Base-by-base conservation (phyloP, 2,329 filamentous ascomycete species). In the Pezicula neosporulosa region DNA sequence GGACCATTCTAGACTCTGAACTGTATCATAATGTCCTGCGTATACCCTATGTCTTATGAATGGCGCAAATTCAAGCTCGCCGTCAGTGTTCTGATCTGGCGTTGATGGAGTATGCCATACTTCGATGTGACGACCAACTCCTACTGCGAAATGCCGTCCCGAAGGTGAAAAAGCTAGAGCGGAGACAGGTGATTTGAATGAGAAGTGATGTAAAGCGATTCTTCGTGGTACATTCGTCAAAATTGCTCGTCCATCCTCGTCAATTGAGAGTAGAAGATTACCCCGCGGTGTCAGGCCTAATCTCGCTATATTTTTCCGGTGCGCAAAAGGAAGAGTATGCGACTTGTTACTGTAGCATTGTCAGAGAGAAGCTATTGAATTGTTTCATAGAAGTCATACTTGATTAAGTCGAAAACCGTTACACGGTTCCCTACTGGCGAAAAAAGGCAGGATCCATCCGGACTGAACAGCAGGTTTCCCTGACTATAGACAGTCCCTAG, bases 401-500 rank as follows among this genome's bases (percentile, higher is more conserved):
- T 92, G 64, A 97, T 88, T 43, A 99, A 79, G 69, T 99, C 93
- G 71, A 99, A 99, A 48, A 97, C 88, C 2, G 93, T 90, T 55
- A 99, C 91, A 67, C 91, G 81, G 73, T 97, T 99, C 68, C 94
- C 94, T 48, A 99, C 94, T 7, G 94, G 95, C 42, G 94, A 99
- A 65, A 95, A 89, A 59, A 99, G 81, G 73, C 90, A 93, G 64
- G 90, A 94, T 68, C 95, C 95, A 81, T 99, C 93, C 55, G 92
- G 90, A 64, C 90, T 95, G 77, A 95, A 99, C 68, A 97, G 81
- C 66, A 99, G 82, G 70, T 97, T 99, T 73, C 95, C 94, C 82
- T 92, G 90, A 76, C 91, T 90, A 78, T 97, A 99, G 68, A 99
- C 94, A 62, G 94, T 99, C 68, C 94, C 95, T 66, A 99, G 83